Evolutionary conservation across 495 filamentous ascomycete genomes (phyloP), one percentile per base, ranked within the genome.

Genomic region (Talaromyces wortmannii): DNA sequence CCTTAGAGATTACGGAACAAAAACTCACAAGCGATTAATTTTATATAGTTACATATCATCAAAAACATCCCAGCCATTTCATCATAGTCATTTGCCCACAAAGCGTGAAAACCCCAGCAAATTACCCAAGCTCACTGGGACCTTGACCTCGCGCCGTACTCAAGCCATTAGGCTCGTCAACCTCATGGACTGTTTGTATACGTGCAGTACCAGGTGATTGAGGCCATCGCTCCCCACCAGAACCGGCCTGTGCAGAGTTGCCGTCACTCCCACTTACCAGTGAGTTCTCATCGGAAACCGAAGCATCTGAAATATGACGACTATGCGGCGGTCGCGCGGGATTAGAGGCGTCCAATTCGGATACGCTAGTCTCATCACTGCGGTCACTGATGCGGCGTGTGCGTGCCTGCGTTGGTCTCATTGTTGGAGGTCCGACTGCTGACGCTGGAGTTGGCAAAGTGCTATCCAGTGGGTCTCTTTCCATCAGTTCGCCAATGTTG

Each of bases 291-390:
- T 53, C 52, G n/a, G 40, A 44, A 10, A 52, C 40, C 11, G 50
- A 52, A n/a, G 40, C 43, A 18, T 44, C 50, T 12, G 52, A 45
- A 36, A 31, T 12, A 31, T 53, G 52, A 6, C 52, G 43, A 45
- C 32, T 53, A 11, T 53, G 42, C 5, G 43, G 11, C n/a, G 42
- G 52, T 5, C 40, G 50, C n/a, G 31, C 33, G 10, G 33, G 50
- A 30, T 43, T 30, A 2, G 52, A 45, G 17, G 52, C 30, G 4
- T 31, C 52, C 7, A 46, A 45, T 36, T 53, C 52, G 7, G 52
- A 53, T n/a, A 53, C 44, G 32, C n/a, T 36, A 30, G 49, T 32
- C 13, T 51, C 49, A 30, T 53, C 52, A 46, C 52, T 53, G 13
- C 40, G 46, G 29, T 51, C 47, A 43, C 48, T 50, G 3, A 48